Conservation (phyloP, 352 stramenopile genomes). For the Elongisporangium undulatum region DNA sequence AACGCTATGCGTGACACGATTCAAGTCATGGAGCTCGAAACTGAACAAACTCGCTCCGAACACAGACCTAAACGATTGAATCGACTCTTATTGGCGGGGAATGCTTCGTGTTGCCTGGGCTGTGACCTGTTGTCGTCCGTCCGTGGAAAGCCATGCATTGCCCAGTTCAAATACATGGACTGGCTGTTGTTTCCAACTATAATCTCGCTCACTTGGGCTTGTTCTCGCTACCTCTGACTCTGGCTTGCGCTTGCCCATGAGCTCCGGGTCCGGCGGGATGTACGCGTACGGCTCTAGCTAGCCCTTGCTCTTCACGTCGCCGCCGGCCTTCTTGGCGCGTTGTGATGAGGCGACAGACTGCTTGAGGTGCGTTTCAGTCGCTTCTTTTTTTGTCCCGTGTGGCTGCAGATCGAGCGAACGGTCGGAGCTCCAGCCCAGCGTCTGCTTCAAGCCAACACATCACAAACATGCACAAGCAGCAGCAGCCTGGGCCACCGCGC, state of each 20-base stretch:
- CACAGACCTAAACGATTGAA: not conserved
- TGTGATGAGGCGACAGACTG: too few relatives aligned
- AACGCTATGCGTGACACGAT: too few relatives aligned
- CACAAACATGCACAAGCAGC: slow-evolving; percentile 12
- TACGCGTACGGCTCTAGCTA: slow-evolving; percentile 98
- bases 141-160: too few relatives aligned
- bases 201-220: not conserved
- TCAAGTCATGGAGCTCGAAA: not conserved
- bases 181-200: not conserved
- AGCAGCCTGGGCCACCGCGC: slow-evolving; percentile 5
- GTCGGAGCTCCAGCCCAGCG: not conserved
- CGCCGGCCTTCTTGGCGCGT: slow-evolving; percentile 94
- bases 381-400: not conserved
- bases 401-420: not conserved
- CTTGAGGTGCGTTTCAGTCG: not conserved
- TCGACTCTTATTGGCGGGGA: too few relatives aligned
- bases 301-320: slow-evolving; percentile 96
- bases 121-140: too few relatives aligned
- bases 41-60: not conserved
- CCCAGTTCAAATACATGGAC: too few relatives aligned
- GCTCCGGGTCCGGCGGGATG: slow-evolving; percentile 95
- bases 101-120: too few relatives aligned
- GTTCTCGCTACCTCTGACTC: slow-evolving; percentile 1
- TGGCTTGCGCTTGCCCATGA: slow-evolving; percentile 87
- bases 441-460: not conserved